Evolutionary conservation across 2,329 filamentous ascomycete species (phyloP).

Genomic region (Ophiostoma fasciatum): DNA sequence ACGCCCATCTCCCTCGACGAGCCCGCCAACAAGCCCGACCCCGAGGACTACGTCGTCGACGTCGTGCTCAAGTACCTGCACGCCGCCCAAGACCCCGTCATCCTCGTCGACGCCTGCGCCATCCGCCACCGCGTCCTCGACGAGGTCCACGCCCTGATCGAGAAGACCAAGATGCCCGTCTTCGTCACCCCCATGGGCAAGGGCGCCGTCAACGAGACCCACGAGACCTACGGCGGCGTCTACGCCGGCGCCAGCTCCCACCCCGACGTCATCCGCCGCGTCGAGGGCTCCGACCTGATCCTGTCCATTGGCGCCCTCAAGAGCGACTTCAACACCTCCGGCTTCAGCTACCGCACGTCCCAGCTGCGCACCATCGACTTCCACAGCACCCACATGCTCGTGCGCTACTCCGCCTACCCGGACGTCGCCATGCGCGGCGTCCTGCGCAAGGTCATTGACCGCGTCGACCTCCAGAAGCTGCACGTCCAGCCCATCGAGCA

Average conservation of each 20-base stretch:
- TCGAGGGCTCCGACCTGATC: slow-evolving; percentile 57
- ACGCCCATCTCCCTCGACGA: slow-evolving; percentile 52
- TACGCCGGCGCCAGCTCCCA: slow-evolving; percentile 70
- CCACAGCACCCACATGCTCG: slow-evolving; percentile 56
- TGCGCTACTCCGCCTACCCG: slow-evolving; percentile 67
- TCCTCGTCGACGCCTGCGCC: slow-evolving; percentile 73
- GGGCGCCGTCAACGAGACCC: slow-evolving; percentile 62
- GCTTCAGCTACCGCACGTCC: slow-evolving; percentile 66
- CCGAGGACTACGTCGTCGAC: slow-evolving; percentile 71
- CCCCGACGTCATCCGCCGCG: slow-evolving; percentile 43
- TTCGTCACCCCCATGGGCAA: slow-evolving; percentile 91
- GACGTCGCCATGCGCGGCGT: slow-evolving; percentile 66
- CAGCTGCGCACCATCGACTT: slow-evolving; percentile 70
- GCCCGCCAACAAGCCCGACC: slow-evolving; percentile 50
- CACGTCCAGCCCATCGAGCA: slow-evolving; percentile 36
- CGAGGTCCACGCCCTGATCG: slow-evolving; percentile 58
- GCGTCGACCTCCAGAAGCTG: slow-evolving; percentile 42
- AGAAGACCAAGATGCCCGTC: slow-evolving; percentile 60
- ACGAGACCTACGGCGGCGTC: slow-evolving; percentile 66
- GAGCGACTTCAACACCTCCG: slow-evolving; percentile 70
- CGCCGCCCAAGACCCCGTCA: slow-evolving; percentile 54
- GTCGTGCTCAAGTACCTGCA: slow-evolving; percentile 56
- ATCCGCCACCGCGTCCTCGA: slow-evolving; percentile 59
- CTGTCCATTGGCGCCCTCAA: slow-evolving; percentile 52
- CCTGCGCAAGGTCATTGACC: slow-evolving; percentile 51